These are phyloP conservation scores for Exsudoporus floridanus DNA, from an alignment of 1,284 basidiomycete species.

Conservation along the genomic window DNA sequence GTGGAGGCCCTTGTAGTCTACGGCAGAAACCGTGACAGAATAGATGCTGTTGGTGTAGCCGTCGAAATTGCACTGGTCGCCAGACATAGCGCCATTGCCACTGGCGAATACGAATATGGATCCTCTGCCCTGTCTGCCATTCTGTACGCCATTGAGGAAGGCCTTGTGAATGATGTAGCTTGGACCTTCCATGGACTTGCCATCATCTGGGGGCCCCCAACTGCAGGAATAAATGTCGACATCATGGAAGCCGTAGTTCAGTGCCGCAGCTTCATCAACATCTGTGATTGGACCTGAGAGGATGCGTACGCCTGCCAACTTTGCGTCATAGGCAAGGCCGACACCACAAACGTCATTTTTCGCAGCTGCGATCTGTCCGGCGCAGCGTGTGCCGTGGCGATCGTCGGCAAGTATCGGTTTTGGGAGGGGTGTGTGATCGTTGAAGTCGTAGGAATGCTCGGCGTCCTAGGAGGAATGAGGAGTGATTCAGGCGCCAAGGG, in stretches of 20 bases:
- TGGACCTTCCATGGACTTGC: constrained; percentile 93
- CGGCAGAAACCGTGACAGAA: constrained; percentile 91
- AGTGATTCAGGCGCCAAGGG: neutral
- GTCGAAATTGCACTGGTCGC: constrained; percentile 99
- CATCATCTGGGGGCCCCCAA: constrained; percentile 98
- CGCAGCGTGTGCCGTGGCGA: constrained; percentile 97
- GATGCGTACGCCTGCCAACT: constrained; percentile 93
- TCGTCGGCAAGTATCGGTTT: constrained; percentile 89
- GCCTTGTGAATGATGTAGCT: constrained; percentile 92
- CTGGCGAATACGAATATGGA: constrained; percentile 97
- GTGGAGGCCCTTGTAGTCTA: constrained; percentile 90
- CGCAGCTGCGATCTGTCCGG: constrained; percentile 96
- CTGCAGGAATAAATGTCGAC: constrained; percentile 90
- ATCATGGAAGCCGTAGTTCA: constrained; percentile 95
- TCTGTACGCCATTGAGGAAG: constrained; percentile 91
- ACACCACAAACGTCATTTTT: constrained; percentile 95
- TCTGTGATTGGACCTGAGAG: constrained; percentile 96
- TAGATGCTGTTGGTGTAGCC: constrained; percentile 99
- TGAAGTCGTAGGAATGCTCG: constrained; percentile 94
- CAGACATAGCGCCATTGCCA: constrained; percentile 89
- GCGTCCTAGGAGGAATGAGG: constrained; percentile 59
- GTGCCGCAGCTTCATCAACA: constrained; percentile 94
- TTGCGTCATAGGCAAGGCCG: constrained; percentile 90
- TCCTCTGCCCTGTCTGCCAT: constrained; percentile 88
- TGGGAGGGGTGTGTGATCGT: constrained; percentile 88